phyloP scores from a whole-genome alignment of 768 basidiomycete genomes.

The Psilocybe azurescens region DNA sequence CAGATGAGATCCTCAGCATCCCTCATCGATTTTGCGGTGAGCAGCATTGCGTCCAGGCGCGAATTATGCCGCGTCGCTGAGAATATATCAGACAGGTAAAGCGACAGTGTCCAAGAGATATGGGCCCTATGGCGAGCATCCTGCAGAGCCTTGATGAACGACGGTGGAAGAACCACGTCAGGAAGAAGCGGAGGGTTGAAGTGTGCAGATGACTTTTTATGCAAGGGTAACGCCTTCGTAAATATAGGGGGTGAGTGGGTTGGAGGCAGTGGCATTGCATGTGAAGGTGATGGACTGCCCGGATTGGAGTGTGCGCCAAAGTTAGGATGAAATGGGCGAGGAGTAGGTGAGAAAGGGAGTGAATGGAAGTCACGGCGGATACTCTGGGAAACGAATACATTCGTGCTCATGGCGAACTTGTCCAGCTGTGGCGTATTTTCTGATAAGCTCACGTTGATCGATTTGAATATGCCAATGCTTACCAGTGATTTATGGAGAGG shows the following conservation, averaged over 20 bases:
- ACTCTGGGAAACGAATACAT: constrained; percentile 53
- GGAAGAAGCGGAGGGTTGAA: constrained; percentile 21
- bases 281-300: constrained; percentile 29
- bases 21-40: constrained; percentile 62
- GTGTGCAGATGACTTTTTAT: constrained; percentile 19
- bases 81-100: constrained; percentile 79
- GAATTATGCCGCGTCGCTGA: constrained; percentile 76
- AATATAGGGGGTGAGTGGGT: constrained; percentile 31
- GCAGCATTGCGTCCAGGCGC: constrained; percentile 68
- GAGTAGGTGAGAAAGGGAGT: constrained; percentile 30
- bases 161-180: constrained; percentile 31
- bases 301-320: constrained; percentile 37
- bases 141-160: constrained; percentile 36
- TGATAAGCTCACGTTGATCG: not conserved
- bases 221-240: constrained; percentile 33
- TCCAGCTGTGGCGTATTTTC: constrained; percentile 57
- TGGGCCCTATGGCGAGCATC: constrained; percentile 40
- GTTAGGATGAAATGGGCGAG: constrained; percentile 24
- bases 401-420: constrained; percentile 78
- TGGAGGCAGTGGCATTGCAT: constrained; percentile 28
- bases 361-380: constrained; percentile 41
- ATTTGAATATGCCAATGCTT: constrained; percentile 26
- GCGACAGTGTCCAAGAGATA: constrained; percentile 54
- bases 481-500: constrained; percentile 69
- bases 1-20: constrained; percentile 73